Evolutionary conservation across 2,329 filamentous ascomycete species (phyloP), one percentile per base, ranked within the genome.

Genomic region (Zopfia rhizophila): DNA sequence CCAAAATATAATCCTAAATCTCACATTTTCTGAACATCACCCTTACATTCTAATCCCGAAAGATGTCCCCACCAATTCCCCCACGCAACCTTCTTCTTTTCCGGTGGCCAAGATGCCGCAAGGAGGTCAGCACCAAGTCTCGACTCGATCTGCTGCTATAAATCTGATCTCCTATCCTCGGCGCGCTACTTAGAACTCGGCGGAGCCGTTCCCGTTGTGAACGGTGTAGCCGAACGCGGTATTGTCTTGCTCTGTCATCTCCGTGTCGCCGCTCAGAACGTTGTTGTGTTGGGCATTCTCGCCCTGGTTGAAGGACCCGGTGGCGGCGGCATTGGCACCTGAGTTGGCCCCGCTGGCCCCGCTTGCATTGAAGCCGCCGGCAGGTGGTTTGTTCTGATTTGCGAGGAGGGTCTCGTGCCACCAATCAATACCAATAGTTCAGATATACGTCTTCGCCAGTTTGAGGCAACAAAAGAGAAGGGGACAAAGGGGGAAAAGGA

Each of bases 341-440:
- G 68, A 28, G 59, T 64, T 63, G 63, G 66, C 45, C 55, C 66
- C 63, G 59, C 58, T 56, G 59, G 59, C 46, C 56, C 66, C 68
- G 58, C 58, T 55, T 57, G 68, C 54, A 63, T 56, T 56, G 61
- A 62, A 68, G 51, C 67, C 68, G 51, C 67, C 68, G 56, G 69
- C 72, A 53, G 80, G 77, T 66, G 79, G 79, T 63, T 83, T 81
- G 71, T 78, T 80, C 72, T 85, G 82, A 69, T 82, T 84, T 73
- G 89, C 88, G 60, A 90, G 89, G 76, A 94, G 88, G 57, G 89
- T 91, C 87, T 93, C 76, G 78, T 80, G 65, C 69, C 74, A 71
- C 70, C 72, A 78, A 74, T 79, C 69, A 78, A 74, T 74, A 77
- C 66, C 68, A 72, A 72, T 72, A 75, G 74, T 73, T 77, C 73